Conservation (phyloP, 345 rosid genomes). For the Excoecaria agallocha region DNA sequence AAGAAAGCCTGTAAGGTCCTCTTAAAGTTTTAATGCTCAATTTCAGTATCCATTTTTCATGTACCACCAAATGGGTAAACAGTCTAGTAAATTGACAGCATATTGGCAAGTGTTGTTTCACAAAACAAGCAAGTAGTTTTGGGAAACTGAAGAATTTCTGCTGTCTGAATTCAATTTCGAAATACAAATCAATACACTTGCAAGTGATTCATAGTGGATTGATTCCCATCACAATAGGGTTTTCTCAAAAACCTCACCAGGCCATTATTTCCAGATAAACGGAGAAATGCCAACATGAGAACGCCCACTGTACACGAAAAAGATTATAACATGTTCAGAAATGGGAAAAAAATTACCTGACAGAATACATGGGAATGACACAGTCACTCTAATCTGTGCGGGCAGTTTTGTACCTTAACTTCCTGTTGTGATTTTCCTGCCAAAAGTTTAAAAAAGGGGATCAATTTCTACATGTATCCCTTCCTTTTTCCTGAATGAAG, state of each 20-base stretch:
- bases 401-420: constrained; percentile 56
- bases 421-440: constrained; percentile 63
- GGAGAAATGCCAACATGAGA: not conserved
- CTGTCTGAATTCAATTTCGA: not conserved
- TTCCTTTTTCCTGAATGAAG: not conserved
- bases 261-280: not conserved
- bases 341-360: constrained; percentile 18
- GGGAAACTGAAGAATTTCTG: not conserved
- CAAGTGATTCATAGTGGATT: not conserved
- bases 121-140: not conserved
- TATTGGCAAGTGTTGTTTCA: not conserved
- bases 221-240: not conserved
- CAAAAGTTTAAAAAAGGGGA: constrained; percentile 12
- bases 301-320: not conserved
- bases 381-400: constrained; percentile 33
- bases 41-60: not conserved
- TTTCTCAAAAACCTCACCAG: not conserved
- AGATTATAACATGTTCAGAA: not conserved
- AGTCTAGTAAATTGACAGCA: not conserved
- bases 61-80: not conserved
- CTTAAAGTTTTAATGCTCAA: not conserved
- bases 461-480: not conserved
- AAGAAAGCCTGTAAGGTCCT: not conserved
- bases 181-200: not conserved
- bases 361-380: not conserved